Percentiles rank a stretch among this genome's conserved stretches.
These are phyloP conservation scores for Entomortierella beljakovae DNA, from an alignment of 192 early-diverging fungal genomes.

Conservation along the genomic window DNA sequence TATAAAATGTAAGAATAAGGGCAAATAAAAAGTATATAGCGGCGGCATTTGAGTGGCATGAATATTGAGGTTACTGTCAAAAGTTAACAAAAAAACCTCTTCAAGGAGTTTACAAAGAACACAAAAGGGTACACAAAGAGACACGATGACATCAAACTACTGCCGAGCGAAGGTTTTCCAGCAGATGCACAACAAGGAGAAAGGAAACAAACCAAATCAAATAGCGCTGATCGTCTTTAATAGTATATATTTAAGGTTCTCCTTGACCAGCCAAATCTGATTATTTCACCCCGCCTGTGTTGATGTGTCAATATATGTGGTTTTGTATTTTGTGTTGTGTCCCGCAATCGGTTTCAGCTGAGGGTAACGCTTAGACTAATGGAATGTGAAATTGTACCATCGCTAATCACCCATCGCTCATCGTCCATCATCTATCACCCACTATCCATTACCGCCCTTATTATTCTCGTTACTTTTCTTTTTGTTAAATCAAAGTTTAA, in stretches of 20 bases:
- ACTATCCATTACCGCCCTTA: no score
- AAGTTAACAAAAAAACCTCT: background rate
- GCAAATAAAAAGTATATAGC: background rate
- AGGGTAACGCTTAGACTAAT: no score
- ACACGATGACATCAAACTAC: constrained; percentile 17
- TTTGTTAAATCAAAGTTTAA: no score
- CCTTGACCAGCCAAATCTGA: background rate
- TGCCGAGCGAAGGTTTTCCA: background rate
- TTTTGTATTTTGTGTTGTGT: background rate
- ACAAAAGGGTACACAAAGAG: constrained; percentile 9
- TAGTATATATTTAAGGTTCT: background rate
- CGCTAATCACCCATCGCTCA: no score
- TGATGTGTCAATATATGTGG: background rate
- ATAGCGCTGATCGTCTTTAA: background rate
- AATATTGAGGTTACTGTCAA: constrained; percentile 11
- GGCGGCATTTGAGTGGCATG: constrained; percentile 3
- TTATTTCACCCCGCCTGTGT: background rate
- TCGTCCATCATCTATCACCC: no score
- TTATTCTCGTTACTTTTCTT: no score
- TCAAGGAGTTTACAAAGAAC: constrained; percentile 3
- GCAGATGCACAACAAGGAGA: background rate
- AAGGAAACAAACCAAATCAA: background rate
- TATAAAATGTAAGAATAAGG: background rate
- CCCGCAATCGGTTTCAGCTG: no score
- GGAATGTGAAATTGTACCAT: no score